Base-by-base conservation (phyloP, 1,284 basidiomycete genomes). In the Omphalotus olearius region DNA sequence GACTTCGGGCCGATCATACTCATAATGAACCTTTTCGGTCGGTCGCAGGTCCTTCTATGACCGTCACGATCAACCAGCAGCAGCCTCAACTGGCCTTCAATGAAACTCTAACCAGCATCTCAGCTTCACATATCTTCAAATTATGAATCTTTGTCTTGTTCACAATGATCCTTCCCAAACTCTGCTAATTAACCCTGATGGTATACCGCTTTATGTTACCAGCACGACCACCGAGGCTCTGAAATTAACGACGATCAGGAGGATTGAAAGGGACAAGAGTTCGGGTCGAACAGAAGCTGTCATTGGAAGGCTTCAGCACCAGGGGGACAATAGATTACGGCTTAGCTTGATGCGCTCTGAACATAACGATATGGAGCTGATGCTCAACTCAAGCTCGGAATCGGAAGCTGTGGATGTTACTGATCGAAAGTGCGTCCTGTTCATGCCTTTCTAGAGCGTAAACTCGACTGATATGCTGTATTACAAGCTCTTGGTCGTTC, bases 131-230 rank as follows among this genome's bases (percentile, higher is more conserved):
- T 13, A 33, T 2, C 7, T 33, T 33, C 30, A 13, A 33, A 13
- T 33, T 9, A 59, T 59, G 57, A 57, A 59, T 47, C 63, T 71
- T 16, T 64, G 54, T 51, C 59, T 72, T 30, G 57, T 67, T n/a
- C 57, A 71, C 55, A 72, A 72, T 57, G 68, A 71, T 56, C 67
- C 70, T 4, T 59, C 57, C 5, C 58, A 64, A 18, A 70, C 70
- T 3, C 50, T 65, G 11, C 60, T 71, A 47, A 57, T 67, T 9
- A 62, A 64, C 5, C 56, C 60, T 6, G 64, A 67, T 35, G 69
- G 68, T 13, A 56, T 60, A 39, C 60, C 62, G 6, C 58, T 65
- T n/a, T 71, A 66, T 52, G 58, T 63, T 20, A 64, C 68, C 30
- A 53, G 59, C 17, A 71, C 69, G 33, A 20, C 18, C 14, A 3